Conservation (phyloP, 805 yeast species). For the Wilhelminamyces savonicus region DNA sequence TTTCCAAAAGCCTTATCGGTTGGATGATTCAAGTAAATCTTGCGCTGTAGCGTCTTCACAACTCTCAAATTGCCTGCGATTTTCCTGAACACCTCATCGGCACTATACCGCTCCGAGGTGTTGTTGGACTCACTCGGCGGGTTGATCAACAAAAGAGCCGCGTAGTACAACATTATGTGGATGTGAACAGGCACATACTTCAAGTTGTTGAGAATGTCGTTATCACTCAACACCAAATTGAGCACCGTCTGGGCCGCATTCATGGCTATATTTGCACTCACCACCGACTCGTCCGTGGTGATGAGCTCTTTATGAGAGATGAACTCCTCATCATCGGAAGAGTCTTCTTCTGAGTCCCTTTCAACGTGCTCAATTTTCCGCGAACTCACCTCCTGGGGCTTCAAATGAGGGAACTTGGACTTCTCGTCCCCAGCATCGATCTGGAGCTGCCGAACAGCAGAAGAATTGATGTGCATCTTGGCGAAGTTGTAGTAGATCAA, state of each 20-base stretch:
- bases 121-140: constrained; percentile 33
- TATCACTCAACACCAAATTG: constrained; percentile 51
- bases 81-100: constrained; percentile 17
- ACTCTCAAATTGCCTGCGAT: constrained; percentile 31
- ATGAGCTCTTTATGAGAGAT: constrained; percentile 25
- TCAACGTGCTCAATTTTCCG: constrained; percentile 4
- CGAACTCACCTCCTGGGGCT: background rate
- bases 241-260: constrained; percentile 60
- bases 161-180: constrained; percentile 65
- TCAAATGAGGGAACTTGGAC: constrained; percentile 24
- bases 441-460: constrained; percentile 39
- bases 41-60: constrained; percentile 38
- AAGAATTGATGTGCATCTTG: constrained; percentile 62
- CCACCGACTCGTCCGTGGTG: constrained; percentile 26
- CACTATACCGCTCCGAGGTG: constrained; percentile 16
- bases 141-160: constrained; percentile 50
- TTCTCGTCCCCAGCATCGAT: constrained; percentile 19
- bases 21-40: constrained; percentile 41
- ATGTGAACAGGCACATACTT: constrained; percentile 68
- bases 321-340: constrained; percentile 23
- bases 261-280: constrained; percentile 45
- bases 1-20: constrained; percentile 47
- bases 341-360: constrained; percentile 10
- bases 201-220: constrained; percentile 49
- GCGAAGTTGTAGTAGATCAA: constrained; percentile 69